Evolutionary conservation across 257 asterid genomes (phyloP).

Genomic region (Nicotiana noctiflora): DNA sequence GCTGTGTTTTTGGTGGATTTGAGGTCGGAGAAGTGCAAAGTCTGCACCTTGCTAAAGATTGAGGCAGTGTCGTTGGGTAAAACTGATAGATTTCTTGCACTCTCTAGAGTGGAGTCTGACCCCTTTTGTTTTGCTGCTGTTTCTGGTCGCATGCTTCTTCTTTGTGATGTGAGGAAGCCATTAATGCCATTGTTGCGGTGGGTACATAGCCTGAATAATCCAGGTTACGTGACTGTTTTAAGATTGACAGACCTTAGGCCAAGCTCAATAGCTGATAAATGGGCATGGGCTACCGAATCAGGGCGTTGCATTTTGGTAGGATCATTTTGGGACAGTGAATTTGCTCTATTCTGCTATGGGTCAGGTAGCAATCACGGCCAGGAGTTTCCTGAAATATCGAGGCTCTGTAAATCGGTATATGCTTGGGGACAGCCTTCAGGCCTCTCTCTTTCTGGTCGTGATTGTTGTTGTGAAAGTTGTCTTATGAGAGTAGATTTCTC

Average conservation of each 20-base stretch:
- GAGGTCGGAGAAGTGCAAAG: constrained; percentile 29
- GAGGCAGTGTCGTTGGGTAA: constrained; percentile 31
- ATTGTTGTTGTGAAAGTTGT: constrained; percentile 58
- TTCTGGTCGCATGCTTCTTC: constrained; percentile 43
- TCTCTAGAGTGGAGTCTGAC: constrained; percentile 45
- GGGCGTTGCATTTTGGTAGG: constrained; percentile 75
- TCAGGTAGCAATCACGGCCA: constrained; percentile 25
- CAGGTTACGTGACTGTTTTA: constrained; percentile 39
- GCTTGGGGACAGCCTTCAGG: constrained; percentile 62
- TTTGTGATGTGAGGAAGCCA: constrained; percentile 63
- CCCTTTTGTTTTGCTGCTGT: constrained; percentile 46
- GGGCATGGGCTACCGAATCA: constrained; percentile 56
- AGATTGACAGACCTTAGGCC: constrained; percentile 58
- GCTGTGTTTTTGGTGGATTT: constrained; percentile 61
- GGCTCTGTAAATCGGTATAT: constrained; percentile 31
- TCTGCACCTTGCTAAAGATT: constrained; percentile 49
- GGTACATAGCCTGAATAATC: constrained; percentile 54
- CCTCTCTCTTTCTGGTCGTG: constrained; percentile 37
- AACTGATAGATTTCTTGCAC: constrained; percentile 49
- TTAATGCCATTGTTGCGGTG: constrained; percentile 51
- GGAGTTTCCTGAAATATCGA: constrained; percentile 30
- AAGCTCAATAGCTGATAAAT: constrained; percentile 28
- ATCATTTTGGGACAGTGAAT: constrained; percentile 71
- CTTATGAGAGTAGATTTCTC: constrained; percentile 41
- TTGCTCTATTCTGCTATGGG: constrained; percentile 64